A percentile compares a stretch with the other conserved stretches of the same genome.
Evolutionary conservation across 768 basidiomycete species (phyloP).

Genomic region (Asterophora lycoperdoides): DNA sequence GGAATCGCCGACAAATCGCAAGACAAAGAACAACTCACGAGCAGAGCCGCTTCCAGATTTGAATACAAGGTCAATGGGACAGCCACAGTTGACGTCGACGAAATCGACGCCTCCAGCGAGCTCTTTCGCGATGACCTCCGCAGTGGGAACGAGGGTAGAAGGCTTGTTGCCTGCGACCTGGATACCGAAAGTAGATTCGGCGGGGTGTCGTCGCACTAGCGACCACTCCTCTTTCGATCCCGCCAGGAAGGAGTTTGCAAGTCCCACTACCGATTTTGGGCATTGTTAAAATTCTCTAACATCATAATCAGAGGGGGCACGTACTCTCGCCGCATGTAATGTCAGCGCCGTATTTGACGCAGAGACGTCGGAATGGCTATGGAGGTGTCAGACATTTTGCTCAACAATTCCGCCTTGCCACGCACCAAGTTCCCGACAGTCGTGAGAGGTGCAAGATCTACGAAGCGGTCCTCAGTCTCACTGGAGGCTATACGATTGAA

Average conservation of each 20-base stretch:
- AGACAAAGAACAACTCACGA: slow-evolving; percentile 43
- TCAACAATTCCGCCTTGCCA: neutral
- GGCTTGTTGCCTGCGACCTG: slow-evolving; percentile 92
- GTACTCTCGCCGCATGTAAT: slow-evolving; percentile 94
- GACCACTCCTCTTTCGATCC: slow-evolving; percentile 97
- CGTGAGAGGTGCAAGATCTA: slow-evolving; percentile 66
- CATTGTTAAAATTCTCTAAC: neutral
- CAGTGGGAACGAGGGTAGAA: slow-evolving; percentile 67
- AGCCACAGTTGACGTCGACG: slow-evolving; percentile 94
- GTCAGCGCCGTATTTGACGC: slow-evolving; percentile 82
- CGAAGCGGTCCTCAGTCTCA: too few species aligned
- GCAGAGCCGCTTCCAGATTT: slow-evolving; percentile 88
- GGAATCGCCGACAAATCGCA: neutral
- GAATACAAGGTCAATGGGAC: slow-evolving; percentile 96
- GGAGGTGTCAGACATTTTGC: neutral
- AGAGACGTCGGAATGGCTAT: slow-evolving; percentile 90
- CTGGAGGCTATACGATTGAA: too few species aligned
- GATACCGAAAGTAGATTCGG: slow-evolving; percentile 83
- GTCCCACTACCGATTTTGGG: slow-evolving; percentile 58
- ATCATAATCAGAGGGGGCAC: slow-evolving; percentile 12
- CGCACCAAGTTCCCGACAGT: slow-evolving; percentile 92
- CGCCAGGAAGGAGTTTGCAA: slow-evolving; percentile 83
- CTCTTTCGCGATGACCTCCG: slow-evolving; percentile 76
- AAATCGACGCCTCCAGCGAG: slow-evolving; percentile 72
- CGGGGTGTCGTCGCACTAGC: slow-evolving; percentile 81